Evolutionary conservation across 352 stramenopile species (phyloP).

Genomic region (Phytophthora meadii): DNA sequence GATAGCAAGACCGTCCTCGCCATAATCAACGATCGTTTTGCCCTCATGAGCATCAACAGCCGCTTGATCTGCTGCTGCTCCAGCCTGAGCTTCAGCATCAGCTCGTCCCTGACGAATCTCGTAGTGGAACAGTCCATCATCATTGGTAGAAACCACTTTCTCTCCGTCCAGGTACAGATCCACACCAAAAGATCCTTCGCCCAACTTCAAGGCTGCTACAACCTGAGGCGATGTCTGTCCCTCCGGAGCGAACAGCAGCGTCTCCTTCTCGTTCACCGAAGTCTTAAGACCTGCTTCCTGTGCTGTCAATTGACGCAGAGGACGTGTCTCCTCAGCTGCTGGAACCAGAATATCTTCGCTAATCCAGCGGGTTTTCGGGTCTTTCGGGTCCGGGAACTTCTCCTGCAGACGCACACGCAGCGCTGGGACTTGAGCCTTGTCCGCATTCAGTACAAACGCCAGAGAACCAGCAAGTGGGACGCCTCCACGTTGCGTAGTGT

Average conservation of each 20-base stretch:
- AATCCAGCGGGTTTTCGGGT: slow-evolving; percentile 68
- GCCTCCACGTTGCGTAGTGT: slow-evolving; percentile 22
- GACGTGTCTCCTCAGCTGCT: slow-evolving; percentile 40
- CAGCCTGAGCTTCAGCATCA: slow-evolving; percentile 32
- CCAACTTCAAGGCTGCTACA: slow-evolving; percentile 59
- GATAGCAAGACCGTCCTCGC: slow-evolving; percentile 97
- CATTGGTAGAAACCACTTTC: slow-evolving; percentile 73
- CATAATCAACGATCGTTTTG: slow-evolving; percentile 97
- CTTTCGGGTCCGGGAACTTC: slow-evolving; percentile 53
- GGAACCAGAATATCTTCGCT: slow-evolving; percentile 55
- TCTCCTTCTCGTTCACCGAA: slow-evolving; percentile 20
- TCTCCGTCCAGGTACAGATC: slow-evolving; percentile 72
- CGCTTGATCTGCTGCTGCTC: slow-evolving; percentile 28
- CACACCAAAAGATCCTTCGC: slow-evolving; percentile 56
- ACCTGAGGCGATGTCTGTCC: slow-evolving; percentile 28
- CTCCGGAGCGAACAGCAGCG: slow-evolving; percentile 48
- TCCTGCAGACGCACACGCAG: slow-evolving; percentile 68
- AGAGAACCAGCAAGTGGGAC: slow-evolving; percentile 52
- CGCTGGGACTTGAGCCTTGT: slow-evolving; percentile 44
- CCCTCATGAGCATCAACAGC: slow-evolving; percentile 82
- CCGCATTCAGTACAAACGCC: slow-evolving; percentile 57
- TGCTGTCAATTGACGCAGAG: slow-evolving; percentile 42
- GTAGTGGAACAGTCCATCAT: slow-evolving; percentile 75
- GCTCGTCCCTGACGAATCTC: slow-evolving; percentile 79
- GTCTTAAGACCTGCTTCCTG: slow-evolving; percentile 46